Percentiles rank a stretch among this genome's conserved stretches.
phyloP scores from a whole-genome alignment of 2,329 filamentous ascomycete species.

The Cladosporium sp. region DNA sequence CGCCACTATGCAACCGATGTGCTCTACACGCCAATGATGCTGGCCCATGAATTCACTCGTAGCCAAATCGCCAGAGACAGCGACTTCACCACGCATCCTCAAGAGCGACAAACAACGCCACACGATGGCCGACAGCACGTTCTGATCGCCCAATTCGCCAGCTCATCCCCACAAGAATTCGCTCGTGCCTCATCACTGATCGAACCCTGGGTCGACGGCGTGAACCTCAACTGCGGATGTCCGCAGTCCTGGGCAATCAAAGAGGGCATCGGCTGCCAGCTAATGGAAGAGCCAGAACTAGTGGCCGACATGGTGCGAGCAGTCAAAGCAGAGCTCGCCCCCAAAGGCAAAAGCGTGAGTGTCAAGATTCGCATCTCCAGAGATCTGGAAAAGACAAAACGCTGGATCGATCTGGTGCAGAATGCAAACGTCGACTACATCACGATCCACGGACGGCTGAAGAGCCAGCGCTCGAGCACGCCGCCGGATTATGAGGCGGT shows the following conservation, averaged over 20 bases:
- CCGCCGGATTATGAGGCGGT: constrained; percentile 62
- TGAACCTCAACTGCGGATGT: constrained; percentile 70
- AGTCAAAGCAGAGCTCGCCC: constrained; percentile 49
- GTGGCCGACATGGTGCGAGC: constrained; percentile 63
- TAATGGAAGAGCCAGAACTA: constrained; percentile 62
- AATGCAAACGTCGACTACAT: constrained; percentile 62
- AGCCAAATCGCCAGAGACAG: constrained; percentile 47
- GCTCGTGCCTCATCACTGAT: constrained; percentile 59
- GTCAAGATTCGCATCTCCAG: constrained; percentile 68
- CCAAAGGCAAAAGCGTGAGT: constrained; percentile 54
- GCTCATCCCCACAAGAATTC: constrained; percentile 58
- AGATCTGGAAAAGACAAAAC: constrained; percentile 53
- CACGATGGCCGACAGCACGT: constrained; percentile 27
- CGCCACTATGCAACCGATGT: constrained; percentile 62
- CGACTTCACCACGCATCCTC: constrained; percentile 52
- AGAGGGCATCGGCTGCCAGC: constrained; percentile 62
- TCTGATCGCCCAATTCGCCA: constrained; percentile 65
- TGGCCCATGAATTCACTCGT: constrained; percentile 34
- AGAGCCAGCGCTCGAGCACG: constrained; percentile 56
- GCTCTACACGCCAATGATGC: constrained; percentile 66
- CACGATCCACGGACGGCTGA: constrained; percentile 65
- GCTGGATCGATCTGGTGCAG: constrained; percentile 61
- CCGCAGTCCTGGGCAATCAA: constrained; percentile 70
- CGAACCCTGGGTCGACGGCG: constrained; percentile 58
- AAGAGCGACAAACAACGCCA: constrained; percentile 42